Evolutionary conservation across 139 green algal species (phyloP), one percentile per base, ranked within the genome.

Genomic region (Tetraselmis chui): DNA sequence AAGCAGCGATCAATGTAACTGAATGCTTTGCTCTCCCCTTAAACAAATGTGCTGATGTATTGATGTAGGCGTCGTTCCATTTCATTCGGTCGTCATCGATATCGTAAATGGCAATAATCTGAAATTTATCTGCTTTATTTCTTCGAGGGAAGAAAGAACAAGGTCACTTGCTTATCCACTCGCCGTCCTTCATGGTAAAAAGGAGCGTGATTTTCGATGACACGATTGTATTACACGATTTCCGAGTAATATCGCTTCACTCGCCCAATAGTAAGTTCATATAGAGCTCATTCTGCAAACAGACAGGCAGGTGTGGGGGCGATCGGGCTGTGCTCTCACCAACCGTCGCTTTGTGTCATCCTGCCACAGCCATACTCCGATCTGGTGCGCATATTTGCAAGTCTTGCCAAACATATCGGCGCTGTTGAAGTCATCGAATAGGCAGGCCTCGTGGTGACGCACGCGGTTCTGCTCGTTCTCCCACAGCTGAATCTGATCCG

Each of bases 401-500:
- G 89, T 81, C 1, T 80, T 22, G 1, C 79, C 26, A 78, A 90
- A 96, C 30, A 94, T 80, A 32, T 90, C 82, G 0, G 67, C 23
- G 1, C 78, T 88, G 76, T 94, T 87, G 81, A 97, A 95, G 18
- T 91, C 84, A 1, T 85, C 80, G 84, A 95, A 96, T 32, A 95
- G 77, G 1, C 86, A 76, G 30, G 83, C 87, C 0, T 31, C 23
- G 1, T 83, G 26, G 28, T 82, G 32, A 1, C 30, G 27, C 75
- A 97, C 80, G 24, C 93, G 91, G 59, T 88, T 78, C 75, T 91
- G 86, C 31, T 95, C 91, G 32, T 79, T 80, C 86, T 97, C 87
- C 93, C 93, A 97, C 82, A 97, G 88, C 83, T 85, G 76, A 31
- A 97, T 88, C 85, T 96, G 91, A 82, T 96, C 92, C 2, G 89